Evolutionary conservation across 495 filamentous ascomycete species (phyloP).

Genomic region (Usnea hakonensis): DNA sequence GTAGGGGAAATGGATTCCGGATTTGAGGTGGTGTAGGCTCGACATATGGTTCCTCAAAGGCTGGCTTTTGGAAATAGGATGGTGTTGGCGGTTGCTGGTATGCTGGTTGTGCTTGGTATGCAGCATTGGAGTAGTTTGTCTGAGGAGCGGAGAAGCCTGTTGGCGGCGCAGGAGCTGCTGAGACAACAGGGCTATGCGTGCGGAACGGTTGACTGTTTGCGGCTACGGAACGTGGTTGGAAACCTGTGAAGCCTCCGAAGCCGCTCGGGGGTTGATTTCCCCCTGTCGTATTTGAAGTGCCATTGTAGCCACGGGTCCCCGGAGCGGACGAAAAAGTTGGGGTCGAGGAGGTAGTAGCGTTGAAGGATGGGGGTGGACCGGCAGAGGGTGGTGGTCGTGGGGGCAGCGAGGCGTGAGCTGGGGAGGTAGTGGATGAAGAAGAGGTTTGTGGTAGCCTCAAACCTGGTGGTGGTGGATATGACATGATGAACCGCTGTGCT

Average conservation of each 20-base stretch:
- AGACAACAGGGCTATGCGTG: conserved; percentile 37
- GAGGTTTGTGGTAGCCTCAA: conserved; percentile 41
- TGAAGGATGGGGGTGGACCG: conserved; percentile 46
- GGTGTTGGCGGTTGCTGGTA: conserved; percentile 35
- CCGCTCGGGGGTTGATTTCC: conserved; percentile 26
- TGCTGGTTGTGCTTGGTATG: conserved; percentile 40
- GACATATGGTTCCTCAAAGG: conserved; percentile 47
- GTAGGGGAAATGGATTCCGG: conserved; percentile 75
- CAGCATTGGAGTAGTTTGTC: conserved; percentile 32
- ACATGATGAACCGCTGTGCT: conserved; percentile 80
- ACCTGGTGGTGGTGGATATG: conserved; percentile 90
- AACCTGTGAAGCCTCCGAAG: conserved; percentile 45
- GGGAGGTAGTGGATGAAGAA: conserved; percentile 30
- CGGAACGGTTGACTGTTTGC: conserved; percentile 33
- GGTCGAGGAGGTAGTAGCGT: conserved; percentile 48
- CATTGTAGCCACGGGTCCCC: conserved; percentile 27
- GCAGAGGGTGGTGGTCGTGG: conserved; percentile 70
- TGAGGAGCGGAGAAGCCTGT: conserved; percentile 37
- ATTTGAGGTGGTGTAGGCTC: conserved; percentile 62
- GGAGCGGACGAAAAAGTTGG: conserved; percentile 34
- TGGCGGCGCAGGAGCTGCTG: conserved; percentile 36
- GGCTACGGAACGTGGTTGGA: conserved; percentile 58
- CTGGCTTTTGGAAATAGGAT: conserved; percentile 44
- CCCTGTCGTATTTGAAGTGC: conserved; percentile 29
- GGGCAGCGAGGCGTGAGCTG: conserved; percentile 65